Evolutionary conservation across 1,139 yeast species (phyloP).

Genomic region (Geotrichum carabidarum): DNA sequence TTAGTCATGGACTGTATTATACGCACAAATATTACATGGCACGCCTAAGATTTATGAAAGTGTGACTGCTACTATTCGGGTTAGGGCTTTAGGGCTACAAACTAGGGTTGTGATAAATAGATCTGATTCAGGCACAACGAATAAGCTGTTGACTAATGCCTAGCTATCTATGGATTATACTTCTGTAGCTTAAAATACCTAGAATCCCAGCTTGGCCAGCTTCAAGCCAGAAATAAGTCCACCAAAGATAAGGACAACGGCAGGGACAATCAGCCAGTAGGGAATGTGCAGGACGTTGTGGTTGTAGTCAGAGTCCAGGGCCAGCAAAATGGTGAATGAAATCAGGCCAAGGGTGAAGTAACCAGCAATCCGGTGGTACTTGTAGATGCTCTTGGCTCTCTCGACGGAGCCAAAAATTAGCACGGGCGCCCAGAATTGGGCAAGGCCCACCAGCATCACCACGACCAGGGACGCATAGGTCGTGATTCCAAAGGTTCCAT

Average conservation of each 20-base stretch:
- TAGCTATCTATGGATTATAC: background rate
- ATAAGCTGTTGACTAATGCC: background rate
- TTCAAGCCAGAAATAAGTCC: constrained; percentile 8
- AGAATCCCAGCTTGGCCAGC: constrained; percentile 10
- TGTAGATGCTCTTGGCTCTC: constrained; percentile 31
- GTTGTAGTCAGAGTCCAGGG: constrained; percentile 32
- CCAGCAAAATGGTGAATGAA: constrained; percentile 27
- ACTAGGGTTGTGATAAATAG: background rate
- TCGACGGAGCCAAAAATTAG: constrained; percentile 29
- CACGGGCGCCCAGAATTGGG: constrained; percentile 31
- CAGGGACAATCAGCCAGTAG: constrained; percentile 22
- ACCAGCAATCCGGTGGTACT: constrained; percentile 33
- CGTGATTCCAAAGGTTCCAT: constrained; percentile 30
- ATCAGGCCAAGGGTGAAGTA: constrained; percentile 26
- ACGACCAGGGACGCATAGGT: constrained; percentile 24
- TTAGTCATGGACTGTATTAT: too few relatives aligned
- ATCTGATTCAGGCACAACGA: background rate
- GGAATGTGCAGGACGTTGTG: constrained; percentile 26
- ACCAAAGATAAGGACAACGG: background rate
- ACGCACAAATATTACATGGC: too few relatives aligned
- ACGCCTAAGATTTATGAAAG: too few relatives aligned
- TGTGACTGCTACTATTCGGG: background rate
- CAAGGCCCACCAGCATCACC: constrained; percentile 27
- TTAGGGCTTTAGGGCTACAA: constrained; percentile 9
- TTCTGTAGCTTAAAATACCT: background rate